Base-by-base conservation (phyloP, 2,329 filamentous ascomycete species). In the Penicillium sp. region DNA sequence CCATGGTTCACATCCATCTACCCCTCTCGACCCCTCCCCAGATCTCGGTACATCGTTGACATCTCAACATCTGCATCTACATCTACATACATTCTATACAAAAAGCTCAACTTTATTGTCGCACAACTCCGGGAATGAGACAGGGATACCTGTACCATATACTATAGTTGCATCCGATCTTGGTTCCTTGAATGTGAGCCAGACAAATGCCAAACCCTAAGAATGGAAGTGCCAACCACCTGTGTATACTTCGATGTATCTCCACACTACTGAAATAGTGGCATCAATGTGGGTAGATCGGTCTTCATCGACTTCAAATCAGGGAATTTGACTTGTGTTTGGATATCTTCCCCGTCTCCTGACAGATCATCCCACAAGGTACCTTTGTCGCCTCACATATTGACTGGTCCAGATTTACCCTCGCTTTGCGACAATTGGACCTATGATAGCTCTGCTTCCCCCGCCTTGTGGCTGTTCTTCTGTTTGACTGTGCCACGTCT, bases 111-210 rank as follows among this genome's bases (percentile, higher is more conserved):
- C 3, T 36, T 30, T 30, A 43, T 49, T 30, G 55, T 60, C 42
- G 49, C 46, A 58, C 52, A 52, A 35, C 50, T 55, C 56, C 56
- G 54, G 36, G 58, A 60, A 60, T 60, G 58, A 56, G 55, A 58
- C 56, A 60, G 54, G 56, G 57, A 49, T 57, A 42, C 9, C 22
- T 44, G 41, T 47, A 34, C 50, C 30, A 18, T 33, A 39, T 41
- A 37, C 39, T 45, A 49, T 19, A 40, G 27, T 53, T 40, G 27
- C 16, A 51, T 40, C 25, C 25, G 29, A 13, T 22, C 19, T 25
- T 8, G 4, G 8, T 25, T 25, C 36, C 22, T 19, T 47, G 37
- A 34, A 41, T 46, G 29, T 41, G 36, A 46, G 31, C 29, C 29
- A 31, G 11, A 33, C n/a, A 33, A 27, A 30, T 48, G 25, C 14